Evolutionary conservation across 2,329 filamentous ascomycete species (phyloP).

Genomic region (Aspergillus ochraceus): DNA sequence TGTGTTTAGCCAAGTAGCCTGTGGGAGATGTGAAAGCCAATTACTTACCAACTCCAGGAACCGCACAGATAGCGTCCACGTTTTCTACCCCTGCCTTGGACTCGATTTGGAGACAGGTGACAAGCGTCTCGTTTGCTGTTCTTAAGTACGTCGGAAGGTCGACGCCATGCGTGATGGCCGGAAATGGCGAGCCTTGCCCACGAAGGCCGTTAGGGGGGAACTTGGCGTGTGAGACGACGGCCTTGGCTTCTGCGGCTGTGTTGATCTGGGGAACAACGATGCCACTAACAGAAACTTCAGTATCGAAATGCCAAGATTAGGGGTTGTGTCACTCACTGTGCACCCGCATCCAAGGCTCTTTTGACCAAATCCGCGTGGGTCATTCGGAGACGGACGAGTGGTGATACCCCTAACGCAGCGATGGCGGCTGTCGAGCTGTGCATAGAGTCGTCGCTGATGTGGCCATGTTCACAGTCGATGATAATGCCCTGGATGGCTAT

Average conservation of each 20-base stretch:
- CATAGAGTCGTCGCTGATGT: conserved; percentile 31
- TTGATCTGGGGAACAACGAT: conserved; percentile 56
- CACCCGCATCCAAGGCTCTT: conserved; percentile 26
- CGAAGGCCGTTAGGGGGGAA: conserved; percentile 32
- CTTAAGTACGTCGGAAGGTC: conserved; percentile 33
- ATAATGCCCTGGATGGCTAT: conserved; percentile 44
- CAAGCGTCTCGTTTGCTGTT: conserved; percentile 33
- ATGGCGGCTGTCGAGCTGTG: conserved; percentile 28
- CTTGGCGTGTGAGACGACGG: conserved; percentile 32
- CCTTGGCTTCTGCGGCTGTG: conserved; percentile 49
- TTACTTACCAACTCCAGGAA: conserved; percentile 29
- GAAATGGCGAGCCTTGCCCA: conserved; percentile 30
- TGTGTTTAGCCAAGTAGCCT: no score
- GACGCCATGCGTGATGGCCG: conserved; percentile 34
- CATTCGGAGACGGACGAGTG: conserved; percentile 23
- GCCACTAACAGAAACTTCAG: conserved; percentile 7
- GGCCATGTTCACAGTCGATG: conserved; percentile 31
- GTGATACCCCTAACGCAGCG: conserved; percentile 24
- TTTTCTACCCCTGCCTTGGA: conserved; percentile 39
- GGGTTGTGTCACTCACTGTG: conserved; percentile 10
- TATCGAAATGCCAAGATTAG: no score
- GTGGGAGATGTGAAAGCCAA: no score
- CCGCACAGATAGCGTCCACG: conserved; percentile 41
- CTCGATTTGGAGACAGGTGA: conserved; percentile 43
- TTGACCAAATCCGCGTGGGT: conserved; percentile 25